Base-by-base conservation (phyloP, 2,329 filamentous ascomycete species). In the Trichoderma oligosporum region DNA sequence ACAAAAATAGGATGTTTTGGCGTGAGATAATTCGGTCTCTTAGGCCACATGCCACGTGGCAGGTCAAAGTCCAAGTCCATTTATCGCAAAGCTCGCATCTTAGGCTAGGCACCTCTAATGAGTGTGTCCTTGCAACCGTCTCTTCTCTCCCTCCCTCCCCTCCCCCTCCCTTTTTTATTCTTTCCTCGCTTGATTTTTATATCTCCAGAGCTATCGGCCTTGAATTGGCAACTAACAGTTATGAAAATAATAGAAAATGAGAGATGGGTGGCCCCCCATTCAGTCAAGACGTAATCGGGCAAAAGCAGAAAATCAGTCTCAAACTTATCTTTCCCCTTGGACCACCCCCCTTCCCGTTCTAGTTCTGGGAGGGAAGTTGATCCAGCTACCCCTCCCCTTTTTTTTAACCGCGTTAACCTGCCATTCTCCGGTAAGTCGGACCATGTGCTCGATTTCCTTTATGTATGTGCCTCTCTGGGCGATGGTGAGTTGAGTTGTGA, bases 31-130 rank as follows among this genome's bases (percentile, higher is more conserved):
- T 41, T 18, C 36, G 35, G 24, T 41, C 12, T 52, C 29, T 16
- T 52, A n/a, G 29, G 39, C 51, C 39, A 31, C 51, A 44, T 35
- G 48, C 51, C 51, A 54, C 51, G 51, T 54, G 51, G 51, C 41
- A 39, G 51, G 29, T 39, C 24, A 33, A 31, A 31, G 29, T 27
- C 39, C 29, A 44, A 14, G 39, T 18, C n/a, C 41, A 39, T n/a
- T n/a, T n/a, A n/a, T n/a, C n/a, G n/a, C n/a, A n/a, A n/a, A n/a
- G n/a, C n/a, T n/a, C n/a, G n/a, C n/a, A n/a, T n/a, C n/a, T n/a
- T n/a, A n/a, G n/a, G n/a, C n/a, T n/a, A n/a, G n/a, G n/a, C n/a
- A n/a, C n/a, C n/a, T n/a, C n/a, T n/a, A n/a, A n/a, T n/a, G n/a
- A n/a, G n/a, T n/a, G n/a, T n/a, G n/a, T n/a, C n/a, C n/a, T n/a